phyloP scores from a whole-genome alignment of 441 rosid species.

The Adansonia rubrostipa region DNA sequence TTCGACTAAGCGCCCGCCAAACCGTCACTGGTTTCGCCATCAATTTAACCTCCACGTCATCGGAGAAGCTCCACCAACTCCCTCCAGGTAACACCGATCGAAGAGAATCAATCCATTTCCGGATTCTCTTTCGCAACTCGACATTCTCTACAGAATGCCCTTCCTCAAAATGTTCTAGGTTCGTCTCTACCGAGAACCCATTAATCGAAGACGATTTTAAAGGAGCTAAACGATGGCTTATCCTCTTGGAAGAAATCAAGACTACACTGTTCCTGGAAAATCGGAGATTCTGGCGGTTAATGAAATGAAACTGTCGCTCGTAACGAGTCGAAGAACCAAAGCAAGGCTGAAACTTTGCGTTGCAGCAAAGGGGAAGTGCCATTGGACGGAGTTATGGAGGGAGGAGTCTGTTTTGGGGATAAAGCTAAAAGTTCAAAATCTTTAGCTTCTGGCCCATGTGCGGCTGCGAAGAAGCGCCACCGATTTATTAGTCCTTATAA shows the following conservation, averaged over 20 bases:
- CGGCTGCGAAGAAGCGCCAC: not conserved
- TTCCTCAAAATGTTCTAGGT: constrained; percentile 36
- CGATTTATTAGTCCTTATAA: not conserved
- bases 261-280: constrained; percentile 24
- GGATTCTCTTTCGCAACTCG: constrained; percentile 51
- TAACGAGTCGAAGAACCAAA: constrained; percentile 41
- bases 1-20: constrained; percentile 80
- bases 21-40: constrained; percentile 79
- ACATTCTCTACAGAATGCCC: constrained; percentile 34
- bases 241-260: constrained; percentile 8
- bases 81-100: constrained; percentile 83
- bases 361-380: constrained; percentile 57
- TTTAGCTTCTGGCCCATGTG: constrained; percentile 24
- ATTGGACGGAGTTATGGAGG: constrained; percentile 36
- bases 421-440: constrained; percentile 10
- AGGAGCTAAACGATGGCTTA: constrained; percentile 27
- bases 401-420: constrained; percentile 25
- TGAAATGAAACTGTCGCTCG: constrained; percentile 27
- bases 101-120: constrained; percentile 53
- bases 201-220: constrained; percentile 55
- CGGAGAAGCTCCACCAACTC: constrained; percentile 85
- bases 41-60: constrained; percentile 63
- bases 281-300: constrained; percentile 36
- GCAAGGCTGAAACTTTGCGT: constrained; percentile 35
- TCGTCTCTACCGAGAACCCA: constrained; percentile 55